Evolutionary conservation across 2,329 filamentous ascomycete genomes (phyloP).

Genomic region (Alternaria viburni): DNA sequence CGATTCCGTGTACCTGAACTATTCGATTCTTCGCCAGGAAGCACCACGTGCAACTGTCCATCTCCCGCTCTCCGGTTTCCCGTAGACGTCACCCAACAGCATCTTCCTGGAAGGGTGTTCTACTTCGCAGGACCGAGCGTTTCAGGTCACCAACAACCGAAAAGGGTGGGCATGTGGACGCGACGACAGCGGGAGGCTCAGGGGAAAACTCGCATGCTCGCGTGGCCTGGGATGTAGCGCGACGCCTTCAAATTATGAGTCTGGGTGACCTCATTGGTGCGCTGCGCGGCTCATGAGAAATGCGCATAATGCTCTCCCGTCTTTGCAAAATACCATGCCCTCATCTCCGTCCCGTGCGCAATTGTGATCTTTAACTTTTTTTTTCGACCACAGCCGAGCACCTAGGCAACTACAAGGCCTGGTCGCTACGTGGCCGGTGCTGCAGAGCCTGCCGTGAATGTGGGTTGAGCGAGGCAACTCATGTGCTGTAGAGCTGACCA

Average conservation of each 20-base stretch:
- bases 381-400: neutral
- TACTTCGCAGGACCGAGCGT: neutral
- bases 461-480: neutral
- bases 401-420: neutral
- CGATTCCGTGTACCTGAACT: neutral
- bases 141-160: neutral
- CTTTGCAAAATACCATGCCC: neutral
- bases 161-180: neutral
- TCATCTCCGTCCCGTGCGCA: conserved; percentile 13
- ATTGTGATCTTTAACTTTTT: neutral
- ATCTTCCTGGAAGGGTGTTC: neutral
- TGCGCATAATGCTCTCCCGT: neutral
- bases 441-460: neutral
- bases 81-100: neutral
- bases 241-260: neutral
- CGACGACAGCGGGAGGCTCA: conserved; percentile 4
- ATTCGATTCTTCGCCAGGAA: neutral
- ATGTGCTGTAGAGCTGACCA: neutral
- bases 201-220: neutral
- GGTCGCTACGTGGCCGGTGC: neutral
- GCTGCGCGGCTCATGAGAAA: neutral
- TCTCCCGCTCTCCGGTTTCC: neutral
- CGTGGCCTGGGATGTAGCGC: neutral
- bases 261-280: neutral
- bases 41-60: neutral